Evolutionary conservation across 345 rosid genomes (phyloP).

Genomic region (Arabidopsis arenosa): DNA sequence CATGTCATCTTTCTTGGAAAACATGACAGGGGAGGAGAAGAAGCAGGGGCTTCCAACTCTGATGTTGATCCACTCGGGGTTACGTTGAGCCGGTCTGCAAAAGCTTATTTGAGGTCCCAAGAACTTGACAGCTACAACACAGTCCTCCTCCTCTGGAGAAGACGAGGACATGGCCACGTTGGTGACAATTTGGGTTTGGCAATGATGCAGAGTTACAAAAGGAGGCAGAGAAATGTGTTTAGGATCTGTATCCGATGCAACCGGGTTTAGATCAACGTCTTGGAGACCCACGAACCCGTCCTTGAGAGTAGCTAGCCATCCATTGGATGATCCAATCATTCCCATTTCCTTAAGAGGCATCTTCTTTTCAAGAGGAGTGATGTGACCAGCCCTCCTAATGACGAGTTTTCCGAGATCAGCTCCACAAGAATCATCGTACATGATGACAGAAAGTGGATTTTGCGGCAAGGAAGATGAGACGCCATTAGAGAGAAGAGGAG

Average conservation of each 20-base stretch:
- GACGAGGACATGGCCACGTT: not conserved
- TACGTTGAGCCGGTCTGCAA: not conserved
- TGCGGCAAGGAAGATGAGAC: not conserved
- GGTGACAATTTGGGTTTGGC: not conserved
- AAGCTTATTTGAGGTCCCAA: not conserved
- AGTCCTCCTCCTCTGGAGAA: too few species aligned
- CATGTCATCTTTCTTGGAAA: slow-evolving; percentile 1
- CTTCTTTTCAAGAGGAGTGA: slow-evolving; percentile 1
- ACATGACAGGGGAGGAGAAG: not conserved
- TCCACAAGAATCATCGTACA: not conserved
- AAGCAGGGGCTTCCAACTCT: not conserved
- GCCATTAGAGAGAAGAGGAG: too few species aligned
- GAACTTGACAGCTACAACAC: not conserved
- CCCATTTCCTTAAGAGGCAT: not conserved
- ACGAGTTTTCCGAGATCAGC: not conserved
- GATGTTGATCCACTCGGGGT: not conserved
- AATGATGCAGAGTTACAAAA: not conserved
- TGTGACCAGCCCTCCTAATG: not conserved
- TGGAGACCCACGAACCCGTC: not conserved
- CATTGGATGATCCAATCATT: not conserved
- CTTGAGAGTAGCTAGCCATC: not conserved
- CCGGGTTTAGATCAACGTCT: not conserved
- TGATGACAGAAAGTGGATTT: not conserved
- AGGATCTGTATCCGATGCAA: too few species aligned
- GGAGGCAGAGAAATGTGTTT: not conserved